Evolutionary conservation across 1,284 basidiomycete genomes (phyloP), one percentile per base, ranked within the genome.

Genomic region (Fomitopsis schrenkii): DNA sequence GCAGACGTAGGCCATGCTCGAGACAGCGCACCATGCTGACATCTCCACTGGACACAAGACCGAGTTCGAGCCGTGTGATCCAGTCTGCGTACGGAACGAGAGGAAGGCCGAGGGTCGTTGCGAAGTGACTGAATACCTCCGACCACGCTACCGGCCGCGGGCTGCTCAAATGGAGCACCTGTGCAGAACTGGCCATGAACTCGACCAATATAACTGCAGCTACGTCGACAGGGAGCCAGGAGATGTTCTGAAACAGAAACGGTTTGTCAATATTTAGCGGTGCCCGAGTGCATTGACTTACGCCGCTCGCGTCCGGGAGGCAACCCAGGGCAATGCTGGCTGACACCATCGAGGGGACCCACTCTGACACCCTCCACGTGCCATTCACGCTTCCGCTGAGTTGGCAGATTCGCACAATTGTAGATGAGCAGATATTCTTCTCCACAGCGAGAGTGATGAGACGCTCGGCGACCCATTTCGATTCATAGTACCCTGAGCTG

Each of bases 181-280:
- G 56, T 68, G 68, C 22, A 53, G 50, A 17, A 36, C 38, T 19
- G 33, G 53, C 36, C 10, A 59, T 53, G 55, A 64, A 57, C 14
- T 68, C 67, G n/a, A 66, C 41, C 22, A 67, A 30, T 3, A 46
- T 56, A 5, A 40, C 42, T 0, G 66, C 67, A 2, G 66, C 67
- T 14, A 60, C 52, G 19, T 63, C 60, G 7, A 57, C 40, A 3
- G 67, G 64, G 28, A 71, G 55, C 68, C 68, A 71, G 0, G 58
- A 63, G 5, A 66, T 40, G 41, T 22, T 44, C 59, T 19, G 19
- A 17, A 22, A 22, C 22, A 6, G n/a, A 15, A 15, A 9, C 30
- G 5, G 30, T 8, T 33, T 0, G n/a, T 45, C 44, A 45, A 41
- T 41, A 41, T 41, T 41, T n/a, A 6, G 0, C 30, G 8, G 8